Evolutionary conservation across 2,329 filamentous ascomycete genomes (phyloP).

Genomic region (Fusarium coicis): DNA sequence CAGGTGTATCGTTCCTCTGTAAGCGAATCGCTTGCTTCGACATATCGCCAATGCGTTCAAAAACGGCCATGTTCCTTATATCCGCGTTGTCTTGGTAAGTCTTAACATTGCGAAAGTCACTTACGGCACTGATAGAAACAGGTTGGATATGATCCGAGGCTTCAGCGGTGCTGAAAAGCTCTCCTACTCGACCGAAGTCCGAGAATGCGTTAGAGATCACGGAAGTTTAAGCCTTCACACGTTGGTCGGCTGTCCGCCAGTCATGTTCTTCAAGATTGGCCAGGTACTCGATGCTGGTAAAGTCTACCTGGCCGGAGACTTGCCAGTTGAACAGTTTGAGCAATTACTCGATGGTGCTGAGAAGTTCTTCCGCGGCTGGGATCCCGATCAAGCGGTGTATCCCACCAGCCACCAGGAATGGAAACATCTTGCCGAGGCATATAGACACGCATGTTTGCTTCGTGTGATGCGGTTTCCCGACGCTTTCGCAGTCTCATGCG

Average conservation of each 20-base stretch:
- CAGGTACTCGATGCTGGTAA: slow-evolving; percentile 41
- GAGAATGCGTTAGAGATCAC: slow-evolving; percentile 38
- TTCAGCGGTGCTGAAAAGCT: slow-evolving; percentile 48
- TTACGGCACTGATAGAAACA: background rate
- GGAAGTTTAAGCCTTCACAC: slow-evolving; percentile 41
- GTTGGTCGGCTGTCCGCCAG: slow-evolving; percentile 43
- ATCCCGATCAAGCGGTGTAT: slow-evolving; percentile 39
- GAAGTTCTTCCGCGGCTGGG: slow-evolving; percentile 41
- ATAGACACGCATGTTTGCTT: slow-evolving; percentile 45
- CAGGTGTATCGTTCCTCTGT: slow-evolving; percentile 45
- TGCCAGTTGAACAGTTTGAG: slow-evolving; percentile 20
- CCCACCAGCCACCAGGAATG: slow-evolving; percentile 44
- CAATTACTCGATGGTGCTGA: slow-evolving; percentile 31
- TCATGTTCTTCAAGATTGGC: slow-evolving; percentile 41
- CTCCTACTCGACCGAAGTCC: slow-evolving; percentile 40
- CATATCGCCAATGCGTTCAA: slow-evolving; percentile 22
- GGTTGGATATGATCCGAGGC: slow-evolving; percentile 45
- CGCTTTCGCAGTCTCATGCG: slow-evolving; percentile 40
- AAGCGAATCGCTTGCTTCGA: slow-evolving; percentile 30
- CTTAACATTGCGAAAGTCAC: background rate
- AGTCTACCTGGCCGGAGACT: slow-evolving; percentile 1
- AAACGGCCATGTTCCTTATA: slow-evolving; percentile 36
- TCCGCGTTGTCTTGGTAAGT: slow-evolving; percentile 42
- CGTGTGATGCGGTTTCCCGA: slow-evolving; percentile 43
- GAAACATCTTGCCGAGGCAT: slow-evolving; percentile 44